Evolutionary conservation across 352 stramenopile species (phyloP), one percentile per base, ranked within the genome.

Genomic region (Pythium brachiatum): DNA sequence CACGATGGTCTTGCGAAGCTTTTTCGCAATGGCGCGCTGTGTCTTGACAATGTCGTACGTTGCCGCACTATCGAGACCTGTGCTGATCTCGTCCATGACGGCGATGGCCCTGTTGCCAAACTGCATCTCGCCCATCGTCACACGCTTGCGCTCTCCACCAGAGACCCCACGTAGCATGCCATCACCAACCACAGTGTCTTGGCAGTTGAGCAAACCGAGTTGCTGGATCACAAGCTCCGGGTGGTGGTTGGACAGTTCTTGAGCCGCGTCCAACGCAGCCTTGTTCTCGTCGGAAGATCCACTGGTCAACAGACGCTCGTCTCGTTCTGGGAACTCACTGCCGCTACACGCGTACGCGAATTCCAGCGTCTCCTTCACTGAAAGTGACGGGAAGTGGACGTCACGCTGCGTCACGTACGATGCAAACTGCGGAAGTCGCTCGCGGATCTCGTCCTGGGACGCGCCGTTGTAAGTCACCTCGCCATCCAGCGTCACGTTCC

Each of bases 51-150:
- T 98, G 64, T 98, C 91, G 64, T 79, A 97, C 7, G 91, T 96
- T 5, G 89, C 93, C 0, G 88, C 82, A 31, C 80, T 87, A 76
- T 98, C 92, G 8, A 98, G 76, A 1, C 94, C 94, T 25, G 90
- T 98, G 51, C 75, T 92, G 65, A 98, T 97, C 73, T 96, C 86
- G 70, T 98, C 92, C 66, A 86, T 83, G 46, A 94, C 73, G 12
- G 81, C 50, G 13, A 97, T 75, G n/a, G 70, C 75, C 62, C 78
- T 76, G 43, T 75, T 62, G n/a, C 73, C 71, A 38, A 91, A 83
- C 27, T 88, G 70, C 80, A 98, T 98, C 76, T 89, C 76, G 13
- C 75, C 81, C 2, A 68, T 80, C 13, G 82, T 90, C 43, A 90
- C 75, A 25, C 82, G 76, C 66, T 87, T 88, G 44, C 78, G 71